Conservation (phyloP, 139 green algal genomes). For the Coelastrella sp. region DNA sequence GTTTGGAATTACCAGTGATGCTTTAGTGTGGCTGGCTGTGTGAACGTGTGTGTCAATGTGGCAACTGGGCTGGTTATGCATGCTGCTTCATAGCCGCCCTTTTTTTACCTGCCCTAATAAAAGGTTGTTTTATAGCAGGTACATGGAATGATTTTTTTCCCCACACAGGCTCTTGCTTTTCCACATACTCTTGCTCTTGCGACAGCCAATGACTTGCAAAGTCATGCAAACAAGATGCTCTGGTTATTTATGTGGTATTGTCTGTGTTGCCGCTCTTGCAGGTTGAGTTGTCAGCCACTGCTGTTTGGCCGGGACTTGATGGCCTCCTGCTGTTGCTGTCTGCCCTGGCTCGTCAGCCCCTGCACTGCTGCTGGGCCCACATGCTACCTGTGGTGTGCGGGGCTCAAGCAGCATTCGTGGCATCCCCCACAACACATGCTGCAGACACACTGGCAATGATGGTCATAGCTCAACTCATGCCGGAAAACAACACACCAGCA, state of each 20-base stretch:
- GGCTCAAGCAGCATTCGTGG: slow-evolving; percentile 53
- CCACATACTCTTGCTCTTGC: too few species aligned
- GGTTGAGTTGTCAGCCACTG: slow-evolving; percentile 53
- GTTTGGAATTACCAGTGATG: too few species aligned
- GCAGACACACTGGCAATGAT: slow-evolving; percentile 38
- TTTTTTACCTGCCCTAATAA: too few species aligned
- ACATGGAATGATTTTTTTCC: too few species aligned
- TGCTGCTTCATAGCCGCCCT: too few species aligned
- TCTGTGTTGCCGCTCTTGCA: not conserved
- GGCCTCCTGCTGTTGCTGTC: slow-evolving; percentile 63
- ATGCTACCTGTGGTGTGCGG: slow-evolving; percentile 57
- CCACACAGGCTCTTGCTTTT: too few species aligned
- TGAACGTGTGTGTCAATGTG: too few species aligned
- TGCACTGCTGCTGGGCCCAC: slow-evolving; percentile 51
- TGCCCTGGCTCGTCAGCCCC: slow-evolving; percentile 58
- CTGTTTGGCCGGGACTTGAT: slow-evolving; percentile 58
- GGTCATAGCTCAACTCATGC: slow-evolving; percentile 42
- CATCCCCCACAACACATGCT: not conserved
- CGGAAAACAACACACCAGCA: not conserved
- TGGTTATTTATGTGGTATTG: not conserved
- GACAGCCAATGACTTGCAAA: not conserved
- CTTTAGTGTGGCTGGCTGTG: too few species aligned
- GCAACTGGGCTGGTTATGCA: too few species aligned
- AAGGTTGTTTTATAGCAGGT: too few species aligned
- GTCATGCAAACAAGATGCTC: not conserved